A percentile compares a stretch with the other conserved stretches of the same genome.
Conservation (phyloP, 805 yeast genomes). For the Kluyveromyces wickerhamii region DNA sequence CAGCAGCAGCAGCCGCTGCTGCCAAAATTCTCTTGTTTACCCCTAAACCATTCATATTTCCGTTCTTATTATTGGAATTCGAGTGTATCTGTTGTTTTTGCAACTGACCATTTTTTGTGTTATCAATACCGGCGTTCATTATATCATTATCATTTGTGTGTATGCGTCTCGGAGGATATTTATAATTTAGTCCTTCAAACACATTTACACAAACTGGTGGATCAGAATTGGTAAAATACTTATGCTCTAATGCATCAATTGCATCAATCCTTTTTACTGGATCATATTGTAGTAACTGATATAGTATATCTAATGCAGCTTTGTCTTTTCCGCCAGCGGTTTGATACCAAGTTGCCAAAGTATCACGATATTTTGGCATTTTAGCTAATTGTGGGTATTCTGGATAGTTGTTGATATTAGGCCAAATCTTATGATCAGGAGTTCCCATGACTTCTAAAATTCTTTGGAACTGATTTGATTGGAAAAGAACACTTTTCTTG, state of each 20-base stretch:
- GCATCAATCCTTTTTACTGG: constrained; percentile 79
- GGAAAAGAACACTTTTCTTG: constrained; percentile 89
- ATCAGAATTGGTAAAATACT: constrained; percentile 57
- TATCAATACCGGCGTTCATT: constrained; percentile 24
- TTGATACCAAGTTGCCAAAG: constrained; percentile 78
- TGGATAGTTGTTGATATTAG: constrained; percentile 69
- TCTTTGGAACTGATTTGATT: constrained; percentile 82
- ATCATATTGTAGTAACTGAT: constrained; percentile 67
- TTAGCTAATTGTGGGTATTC: constrained; percentile 62
- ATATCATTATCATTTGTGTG: constrained; percentile 84
- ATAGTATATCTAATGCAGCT: constrained; percentile 57
- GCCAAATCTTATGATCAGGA: constrained; percentile 76
- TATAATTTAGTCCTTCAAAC: constrained; percentile 63
- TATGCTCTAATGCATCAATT: constrained; percentile 62
- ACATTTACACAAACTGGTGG: constrained; percentile 68
- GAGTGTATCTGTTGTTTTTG: constrained; percentile 15
- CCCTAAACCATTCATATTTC: constrained; percentile 28
- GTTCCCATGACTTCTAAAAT: constrained; percentile 91
- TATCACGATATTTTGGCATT: constrained; percentile 47
- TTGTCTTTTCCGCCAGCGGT: constrained; percentile 69
- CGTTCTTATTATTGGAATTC: constrained; percentile 11
- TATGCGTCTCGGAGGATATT: constrained; percentile 81
- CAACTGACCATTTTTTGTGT: constrained; percentile 13
- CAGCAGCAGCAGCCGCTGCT: constrained; percentile 34
- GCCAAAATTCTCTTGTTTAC: constrained; percentile 31